Conservation (phyloP, 2,329 filamentous ascomycete species). For the Trichoderma koningiopsis region DNA sequence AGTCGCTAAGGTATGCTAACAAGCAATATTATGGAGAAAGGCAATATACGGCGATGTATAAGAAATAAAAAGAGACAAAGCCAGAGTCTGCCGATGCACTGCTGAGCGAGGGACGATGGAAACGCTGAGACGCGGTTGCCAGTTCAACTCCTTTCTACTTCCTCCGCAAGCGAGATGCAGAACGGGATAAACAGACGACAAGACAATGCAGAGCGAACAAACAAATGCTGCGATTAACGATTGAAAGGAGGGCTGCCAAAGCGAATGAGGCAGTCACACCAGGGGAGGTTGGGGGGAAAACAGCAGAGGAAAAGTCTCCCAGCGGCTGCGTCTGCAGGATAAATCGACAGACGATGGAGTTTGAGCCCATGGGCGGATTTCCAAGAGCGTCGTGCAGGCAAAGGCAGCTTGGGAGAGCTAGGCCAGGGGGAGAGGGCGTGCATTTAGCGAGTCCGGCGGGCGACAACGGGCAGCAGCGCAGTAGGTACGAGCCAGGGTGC, state of each 20-base stretch:
- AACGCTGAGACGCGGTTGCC: constrained; percentile 21
- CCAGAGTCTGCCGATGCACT: constrained; percentile 6
- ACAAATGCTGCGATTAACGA: constrained; percentile 40
- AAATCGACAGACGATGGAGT: constrained; percentile 22
- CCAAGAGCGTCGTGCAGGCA: constrained; percentile 7
- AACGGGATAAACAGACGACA: constrained; percentile 26
- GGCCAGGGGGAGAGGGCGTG: constrained; percentile 2
- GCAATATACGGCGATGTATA: not conserved
- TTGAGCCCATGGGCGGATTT: constrained; percentile 12
- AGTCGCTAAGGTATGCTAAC: constrained; percentile 8
- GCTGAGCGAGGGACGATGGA: constrained; percentile 7
- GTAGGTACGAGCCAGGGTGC: not conserved
- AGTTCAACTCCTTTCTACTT: constrained; percentile 16
- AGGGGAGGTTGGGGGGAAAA: constrained; percentile 24
- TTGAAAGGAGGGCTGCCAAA: constrained; percentile 51
- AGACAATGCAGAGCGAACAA: constrained; percentile 17
- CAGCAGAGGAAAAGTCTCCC: constrained; percentile 19
- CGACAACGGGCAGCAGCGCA: constrained; percentile 7
- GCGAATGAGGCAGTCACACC: constrained; percentile 57
- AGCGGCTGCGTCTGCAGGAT: constrained; percentile 10
- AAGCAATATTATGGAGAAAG: constrained; percentile 1
- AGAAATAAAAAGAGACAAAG: not conserved
- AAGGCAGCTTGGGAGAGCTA: not conserved
- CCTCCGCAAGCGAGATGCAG: constrained; percentile 3
- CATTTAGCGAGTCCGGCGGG: constrained; percentile 15